phyloP scores from a whole-genome alignment of 129 eudicot genomes.

The Deinandra increscens region DNA sequence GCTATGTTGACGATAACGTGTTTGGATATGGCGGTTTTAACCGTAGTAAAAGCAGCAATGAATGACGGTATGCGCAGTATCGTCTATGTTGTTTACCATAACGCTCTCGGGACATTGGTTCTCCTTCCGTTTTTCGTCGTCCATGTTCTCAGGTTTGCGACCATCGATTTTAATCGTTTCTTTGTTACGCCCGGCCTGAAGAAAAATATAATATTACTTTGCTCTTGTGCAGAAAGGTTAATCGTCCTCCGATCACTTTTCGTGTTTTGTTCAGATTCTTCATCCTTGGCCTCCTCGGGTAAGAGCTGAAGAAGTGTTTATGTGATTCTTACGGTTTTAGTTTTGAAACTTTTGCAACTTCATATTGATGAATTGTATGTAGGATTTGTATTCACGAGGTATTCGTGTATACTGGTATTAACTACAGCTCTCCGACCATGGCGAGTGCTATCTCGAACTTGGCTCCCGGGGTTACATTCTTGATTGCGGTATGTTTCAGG shows the following conservation, averaged over 20 bases:
- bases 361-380: not conserved
- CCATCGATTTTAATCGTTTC: not conserved
- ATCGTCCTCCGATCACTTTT: conserved; percentile 28
- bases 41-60: conserved; percentile 36
- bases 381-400: conserved; percentile 37
- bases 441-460: conserved; percentile 24
- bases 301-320: not conserved
- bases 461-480: conserved; percentile 25
- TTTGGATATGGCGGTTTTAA: conserved; percentile 16
- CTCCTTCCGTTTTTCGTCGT: conserved; percentile 36
- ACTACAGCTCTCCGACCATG: conserved; percentile 43
- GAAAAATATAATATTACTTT: not conserved
- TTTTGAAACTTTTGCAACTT: too few relatives aligned
- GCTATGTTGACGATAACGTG: conserved; percentile 23
- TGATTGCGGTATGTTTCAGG: conserved; percentile 22
- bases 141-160: conserved; percentile 19
- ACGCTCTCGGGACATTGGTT: conserved; percentile 33
- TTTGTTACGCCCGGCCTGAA: not conserved
- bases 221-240: conserved; percentile 21
- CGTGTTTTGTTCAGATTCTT: conserved; percentile 23
- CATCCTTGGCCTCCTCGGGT: conserved; percentile 38
- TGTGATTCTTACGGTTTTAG: too few relatives aligned
- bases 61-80: conserved; percentile 28
- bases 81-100: conserved; percentile 34
- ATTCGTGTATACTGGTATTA: conserved; percentile 26